Percentiles rank a stretch among this genome's conserved stretches.
Conservation (phyloP, 2,329 filamentous ascomycete species). For the Talaromyces sp. region DNA sequence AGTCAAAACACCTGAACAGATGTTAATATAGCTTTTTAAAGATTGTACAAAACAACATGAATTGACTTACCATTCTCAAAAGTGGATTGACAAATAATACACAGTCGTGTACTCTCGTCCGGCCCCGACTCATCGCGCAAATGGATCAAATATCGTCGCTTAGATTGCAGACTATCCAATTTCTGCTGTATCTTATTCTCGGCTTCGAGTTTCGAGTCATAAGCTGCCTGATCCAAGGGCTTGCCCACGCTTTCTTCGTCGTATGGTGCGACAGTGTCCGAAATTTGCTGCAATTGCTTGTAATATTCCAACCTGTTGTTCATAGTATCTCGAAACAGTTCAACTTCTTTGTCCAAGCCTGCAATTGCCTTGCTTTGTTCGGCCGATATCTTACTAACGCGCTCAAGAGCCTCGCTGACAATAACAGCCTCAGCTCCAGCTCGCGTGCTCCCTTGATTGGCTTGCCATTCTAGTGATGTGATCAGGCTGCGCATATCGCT, state of each 20-base stretch:
- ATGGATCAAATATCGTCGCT: slow-evolving; percentile 71
- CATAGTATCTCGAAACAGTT: slow-evolving; percentile 73
- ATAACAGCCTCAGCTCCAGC: slow-evolving; percentile 64
- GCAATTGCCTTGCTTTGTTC: slow-evolving; percentile 54
- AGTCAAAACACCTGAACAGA: slow-evolving; percentile 52
- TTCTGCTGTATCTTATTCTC: slow-evolving; percentile 58
- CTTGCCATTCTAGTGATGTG: slow-evolving; percentile 60
- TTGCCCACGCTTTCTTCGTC: slow-evolving; percentile 61
- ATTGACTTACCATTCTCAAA: slow-evolving; percentile 70
- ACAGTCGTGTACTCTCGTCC: slow-evolving; percentile 63
- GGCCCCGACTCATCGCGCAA: slow-evolving; percentile 61
- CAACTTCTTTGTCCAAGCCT: slow-evolving; percentile 63
- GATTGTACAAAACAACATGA: neutral
- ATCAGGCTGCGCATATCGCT: slow-evolving; percentile 66
- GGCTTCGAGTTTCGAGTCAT: slow-evolving; percentile 40
- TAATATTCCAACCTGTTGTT: slow-evolving; percentile 89
- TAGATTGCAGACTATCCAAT: slow-evolving; percentile 65
- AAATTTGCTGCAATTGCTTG: slow-evolving; percentile 84
- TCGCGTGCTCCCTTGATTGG: slow-evolving; percentile 54
- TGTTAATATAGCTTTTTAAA: neutral
- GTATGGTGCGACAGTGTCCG: slow-evolving; percentile 77
- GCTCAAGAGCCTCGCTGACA: slow-evolving; percentile 61
- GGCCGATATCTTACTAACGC: slow-evolving; percentile 54
- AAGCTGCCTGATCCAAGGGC: slow-evolving; percentile 53
- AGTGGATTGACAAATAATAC: slow-evolving; percentile 77